Base-by-base conservation (phyloP, 768 basidiomycete genomes). In the Calocybe gangraenosa region DNA sequence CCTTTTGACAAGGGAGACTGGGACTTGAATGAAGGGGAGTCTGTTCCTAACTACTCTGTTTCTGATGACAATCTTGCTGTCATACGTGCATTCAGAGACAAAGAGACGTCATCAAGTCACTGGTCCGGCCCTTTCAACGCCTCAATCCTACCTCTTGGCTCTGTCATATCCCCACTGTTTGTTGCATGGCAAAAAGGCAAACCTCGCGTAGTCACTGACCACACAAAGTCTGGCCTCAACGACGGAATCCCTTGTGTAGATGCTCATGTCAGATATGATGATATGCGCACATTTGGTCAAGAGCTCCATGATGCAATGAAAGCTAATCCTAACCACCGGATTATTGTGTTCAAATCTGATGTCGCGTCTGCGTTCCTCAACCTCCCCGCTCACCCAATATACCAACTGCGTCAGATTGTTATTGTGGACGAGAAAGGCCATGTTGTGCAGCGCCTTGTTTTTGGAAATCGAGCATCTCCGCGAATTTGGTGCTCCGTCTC, bases 341-440 rank as follows among this genome's bases (percentile, higher is more conserved):
- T 61, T 6, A 38, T 58, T 15, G 45, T 52, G 6, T n/a, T n/a
- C n/a, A n/a, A n/a, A n/a, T n/a, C n/a, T n/a, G n/a, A n/a, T n/a
- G n/a, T n/a, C n/a, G n/a, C n/a, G n/a, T n/a, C n/a, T n/a, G n/a
- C n/a, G n/a, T n/a, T n/a, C n/a, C n/a, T n/a, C n/a, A n/a, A n/a
- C n/a, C n/a, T n/a, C n/a, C n/a, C n/a, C n/a, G n/a, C n/a, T n/a
- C n/a, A n/a, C n/a, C n/a, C n/a, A n/a, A 5, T 64, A 15, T 69
- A 60, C 58, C 66, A 69, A 37, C 35, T 65, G 0, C 46, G 49
- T 17, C 67, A 69, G 36, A 50, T 64, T 14, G 53, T 67, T 11
- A 47, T 23, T 6, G 55, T 63, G n/a, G 61, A 66, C 40, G 53
- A 44, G 3, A 17, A 35, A 2, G 37, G 40, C 3, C 51, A 61